Conservation (phyloP, 495 filamentous ascomycete species). For the Lineolata rhizophorae region DNA sequence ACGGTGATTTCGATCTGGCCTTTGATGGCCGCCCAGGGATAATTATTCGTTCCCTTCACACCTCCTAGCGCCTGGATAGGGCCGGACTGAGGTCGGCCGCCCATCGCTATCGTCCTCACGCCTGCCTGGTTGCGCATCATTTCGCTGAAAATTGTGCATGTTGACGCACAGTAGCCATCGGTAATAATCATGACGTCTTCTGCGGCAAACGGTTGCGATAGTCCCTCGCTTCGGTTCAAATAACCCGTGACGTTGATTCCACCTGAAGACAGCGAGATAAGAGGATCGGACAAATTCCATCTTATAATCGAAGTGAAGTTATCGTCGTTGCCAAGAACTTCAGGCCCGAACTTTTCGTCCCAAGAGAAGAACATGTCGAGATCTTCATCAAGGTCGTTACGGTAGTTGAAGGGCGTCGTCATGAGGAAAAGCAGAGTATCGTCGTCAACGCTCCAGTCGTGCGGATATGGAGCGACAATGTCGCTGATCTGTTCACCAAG, state of each 20-base stretch:
- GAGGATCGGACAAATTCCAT: slow-evolving; percentile 8
- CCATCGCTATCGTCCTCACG: slow-evolving; percentile 37
- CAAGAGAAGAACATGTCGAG: slow-evolving; percentile 7
- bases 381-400: slow-evolving; percentile 5
- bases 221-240: slow-evolving; percentile 19
- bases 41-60: slow-evolving; percentile 27
- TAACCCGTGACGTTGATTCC: slow-evolving; percentile 17
- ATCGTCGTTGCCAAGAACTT: slow-evolving; percentile 6
- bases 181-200: slow-evolving; percentile 16
- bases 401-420: slow-evolving; percentile 8
- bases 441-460: background rate
- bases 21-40: slow-evolving; percentile 5
- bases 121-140: slow-evolving; percentile 31
- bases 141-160: slow-evolving; percentile 37
- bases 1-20: slow-evolving; percentile 2
- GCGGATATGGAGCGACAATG: slow-evolving; percentile 5
- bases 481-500: slow-evolving; percentile 23
- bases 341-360: slow-evolving; percentile 11
- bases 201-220: slow-evolving; percentile 13
- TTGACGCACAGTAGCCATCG: slow-evolving; percentile 43
- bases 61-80: slow-evolving; percentile 43
- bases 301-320: slow-evolving; percentile 8
- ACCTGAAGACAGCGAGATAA: slow-evolving; percentile 8
- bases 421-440: slow-evolving; percentile 1
- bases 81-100: slow-evolving; percentile 31